Conservation (phyloP, 2,329 filamentous ascomycete genomes). For the Colletotrichum aenigma region DNA sequence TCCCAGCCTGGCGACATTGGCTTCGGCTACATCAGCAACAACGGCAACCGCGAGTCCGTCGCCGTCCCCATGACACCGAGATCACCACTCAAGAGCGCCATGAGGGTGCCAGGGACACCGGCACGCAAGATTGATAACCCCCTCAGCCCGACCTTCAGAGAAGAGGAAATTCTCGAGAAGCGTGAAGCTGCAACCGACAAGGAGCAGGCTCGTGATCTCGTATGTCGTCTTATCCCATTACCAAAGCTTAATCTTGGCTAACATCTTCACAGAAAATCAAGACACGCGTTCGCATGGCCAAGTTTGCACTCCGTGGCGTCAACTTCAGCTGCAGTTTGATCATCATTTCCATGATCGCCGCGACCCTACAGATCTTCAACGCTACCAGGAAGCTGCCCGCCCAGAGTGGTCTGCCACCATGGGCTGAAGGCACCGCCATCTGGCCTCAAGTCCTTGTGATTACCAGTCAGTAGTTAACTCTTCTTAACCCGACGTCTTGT, state of each 20-base stretch:
- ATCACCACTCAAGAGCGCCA: constrained; percentile 85
- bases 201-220: constrained; percentile 85
- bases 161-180: constrained; percentile 88
- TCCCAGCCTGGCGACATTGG: constrained; percentile 84
- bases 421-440: constrained; percentile 77
- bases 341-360: constrained; percentile 85
- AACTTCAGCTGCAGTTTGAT: constrained; percentile 98
- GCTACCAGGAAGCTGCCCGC: constrained; percentile 76
- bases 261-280: constrained; percentile 77
- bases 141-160: constrained; percentile 87
- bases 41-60: constrained; percentile 55
- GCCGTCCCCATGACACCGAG: constrained; percentile 71
- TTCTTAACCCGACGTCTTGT: too few species aligned
- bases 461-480: constrained; percentile 26
- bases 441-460: constrained; percentile 93
- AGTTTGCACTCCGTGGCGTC: constrained; percentile 91
- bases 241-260: constrained; percentile 17
- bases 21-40: constrained; percentile 81
- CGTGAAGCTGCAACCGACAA: constrained; percentile 81
- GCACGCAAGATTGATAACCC: constrained; percentile 76
- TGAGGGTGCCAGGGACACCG: constrained; percentile 85
- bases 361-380: constrained; percentile 93
- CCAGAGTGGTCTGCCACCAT: constrained; percentile 82
- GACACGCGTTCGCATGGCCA: constrained; percentile 87
- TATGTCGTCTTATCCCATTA: constrained; percentile 52